phyloP scores from a whole-genome alignment of 495 filamentous ascomycete genomes.

The Usnea hakonensis region DNA sequence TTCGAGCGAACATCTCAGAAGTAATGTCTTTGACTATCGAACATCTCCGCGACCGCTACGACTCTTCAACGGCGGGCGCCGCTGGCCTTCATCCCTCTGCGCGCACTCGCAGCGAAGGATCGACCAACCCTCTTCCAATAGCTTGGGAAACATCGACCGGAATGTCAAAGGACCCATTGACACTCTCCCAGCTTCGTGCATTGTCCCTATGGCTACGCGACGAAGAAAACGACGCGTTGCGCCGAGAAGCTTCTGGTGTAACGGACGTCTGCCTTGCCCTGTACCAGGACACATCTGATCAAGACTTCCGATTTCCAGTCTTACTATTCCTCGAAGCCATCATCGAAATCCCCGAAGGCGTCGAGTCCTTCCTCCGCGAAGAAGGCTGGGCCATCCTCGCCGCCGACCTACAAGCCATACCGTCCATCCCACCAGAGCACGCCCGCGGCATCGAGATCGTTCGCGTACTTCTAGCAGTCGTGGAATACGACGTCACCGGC shows the following conservation, averaged over 20 bases:
- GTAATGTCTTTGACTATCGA: slow-evolving; percentile 53
- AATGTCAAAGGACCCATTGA: slow-evolving; percentile 36
- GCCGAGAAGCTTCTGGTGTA: slow-evolving; percentile 46
- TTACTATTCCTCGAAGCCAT: slow-evolving; percentile 48
- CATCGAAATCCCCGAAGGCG: slow-evolving; percentile 35
- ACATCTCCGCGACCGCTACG: slow-evolving; percentile 58
- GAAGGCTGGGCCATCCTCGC: slow-evolving; percentile 44
- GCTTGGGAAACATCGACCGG: not conserved
- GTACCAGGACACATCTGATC: slow-evolving; percentile 32
- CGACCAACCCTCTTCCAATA: slow-evolving; percentile 9
- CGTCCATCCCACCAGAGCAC: slow-evolving; percentile 16
- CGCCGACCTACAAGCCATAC: slow-evolving; percentile 37
- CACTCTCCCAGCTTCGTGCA: slow-evolving; percentile 41
- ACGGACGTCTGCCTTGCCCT: slow-evolving; percentile 52
- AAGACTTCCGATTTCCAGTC: slow-evolving; percentile 46
- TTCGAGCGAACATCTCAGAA: slow-evolving; percentile 50
- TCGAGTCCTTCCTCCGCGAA: slow-evolving; percentile 36
- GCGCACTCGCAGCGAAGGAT: slow-evolving; percentile 27
- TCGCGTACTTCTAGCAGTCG: slow-evolving; percentile 40
- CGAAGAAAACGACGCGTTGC: slow-evolving; percentile 50
- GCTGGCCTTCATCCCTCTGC: slow-evolving; percentile 45
- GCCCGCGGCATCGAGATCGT: slow-evolving; percentile 44
- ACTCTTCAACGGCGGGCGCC: slow-evolving; percentile 47
- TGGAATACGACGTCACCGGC: slow-evolving; percentile 32
- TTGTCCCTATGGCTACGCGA: slow-evolving; percentile 55